phyloP scores from a whole-genome alignment of 2,329 filamentous ascomycete species.

The Penicillium sp. region DNA sequence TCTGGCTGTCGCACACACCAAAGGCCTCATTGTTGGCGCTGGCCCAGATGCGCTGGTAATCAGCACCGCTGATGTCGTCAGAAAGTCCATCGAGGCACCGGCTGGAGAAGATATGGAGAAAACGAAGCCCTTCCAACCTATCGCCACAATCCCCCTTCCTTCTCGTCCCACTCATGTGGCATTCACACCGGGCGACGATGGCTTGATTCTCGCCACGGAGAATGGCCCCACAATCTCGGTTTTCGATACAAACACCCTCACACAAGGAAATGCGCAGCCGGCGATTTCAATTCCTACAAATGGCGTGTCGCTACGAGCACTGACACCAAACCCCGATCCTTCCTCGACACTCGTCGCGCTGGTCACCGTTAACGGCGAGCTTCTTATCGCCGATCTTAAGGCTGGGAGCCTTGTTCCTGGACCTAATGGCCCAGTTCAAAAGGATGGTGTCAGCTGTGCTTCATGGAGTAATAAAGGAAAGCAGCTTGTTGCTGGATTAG shows the following conservation, averaged over 20 bases:
- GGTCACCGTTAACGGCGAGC: conserved; percentile 75
- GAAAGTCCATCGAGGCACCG: conserved; percentile 68
- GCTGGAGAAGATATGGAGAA: conserved; percentile 59
- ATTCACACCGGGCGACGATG: conserved; percentile 87
- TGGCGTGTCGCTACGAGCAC: conserved; percentile 67
- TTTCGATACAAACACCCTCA: conserved; percentile 71
- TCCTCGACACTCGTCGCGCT: conserved; percentile 70
- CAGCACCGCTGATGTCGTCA: conserved; percentile 72
- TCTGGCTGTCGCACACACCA: conserved; percentile 75
- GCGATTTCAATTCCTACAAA: conserved; percentile 77
- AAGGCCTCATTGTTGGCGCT: conserved; percentile 81
- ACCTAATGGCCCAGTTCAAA: conserved; percentile 65
- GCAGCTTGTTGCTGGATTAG: conserved; percentile 82
- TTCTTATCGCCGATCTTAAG: conserved; percentile 80
- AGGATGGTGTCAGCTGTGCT: conserved; percentile 74
- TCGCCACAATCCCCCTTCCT: conserved; percentile 70
- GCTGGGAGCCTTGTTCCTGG: conserved; percentile 60
- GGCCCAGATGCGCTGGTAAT: conserved; percentile 77
- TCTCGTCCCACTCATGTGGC: conserved; percentile 80
- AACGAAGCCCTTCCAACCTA: conserved; percentile 68
- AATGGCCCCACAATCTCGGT: conserved; percentile 77
- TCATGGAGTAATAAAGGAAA: conserved; percentile 94
- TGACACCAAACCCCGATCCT: conserved; percentile 76
- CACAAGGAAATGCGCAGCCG: conserved; percentile 65
- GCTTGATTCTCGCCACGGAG: conserved; percentile 79